Evolutionary conservation across 2,329 filamentous ascomycete species (phyloP).

Genomic region (Neonectria punicea): DNA sequence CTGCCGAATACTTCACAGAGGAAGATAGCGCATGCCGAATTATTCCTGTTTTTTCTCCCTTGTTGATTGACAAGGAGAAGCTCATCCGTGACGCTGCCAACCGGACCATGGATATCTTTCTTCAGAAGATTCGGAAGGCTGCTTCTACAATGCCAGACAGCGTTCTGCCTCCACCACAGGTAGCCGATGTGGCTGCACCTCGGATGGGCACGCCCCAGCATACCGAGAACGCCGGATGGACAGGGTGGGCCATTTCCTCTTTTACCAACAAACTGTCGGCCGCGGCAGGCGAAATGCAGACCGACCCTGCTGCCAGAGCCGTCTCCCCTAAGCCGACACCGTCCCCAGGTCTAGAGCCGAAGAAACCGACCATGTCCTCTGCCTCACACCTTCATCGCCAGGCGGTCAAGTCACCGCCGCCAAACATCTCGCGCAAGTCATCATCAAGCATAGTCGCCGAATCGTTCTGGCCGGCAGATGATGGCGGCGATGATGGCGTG

Average conservation of each 20-base stretch:
- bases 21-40: conserved; percentile 90
- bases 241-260: conserved; percentile 97
- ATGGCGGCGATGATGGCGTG: conserved; percentile 69
- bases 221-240: conserved; percentile 71
- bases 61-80: conserved; percentile 94
- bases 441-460: conserved; percentile 59
- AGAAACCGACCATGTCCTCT: conserved; percentile 58
- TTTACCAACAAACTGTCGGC: conserved; percentile 94
- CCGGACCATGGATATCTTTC: conserved; percentile 88
- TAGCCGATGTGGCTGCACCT: conserved; percentile 65
- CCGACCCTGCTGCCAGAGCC: conserved; percentile 57
- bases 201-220: conserved; percentile 83
- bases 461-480: conserved; percentile 65
- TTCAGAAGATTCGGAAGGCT: conserved; percentile 84
- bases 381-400: conserved; percentile 70
- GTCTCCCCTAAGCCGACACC: conserved; percentile 54
- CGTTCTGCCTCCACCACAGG: conserved; percentile 72
- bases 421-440: conserved; percentile 58
- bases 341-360: conserved; percentile 52
- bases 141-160: conserved; percentile 83
- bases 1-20: conserved; percentile 85
- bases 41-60: conserved; percentile 84
- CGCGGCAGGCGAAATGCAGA: conserved; percentile 87
- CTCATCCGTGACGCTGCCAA: conserved; percentile 90
- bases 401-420: conserved; percentile 63